Base-by-base conservation (phyloP, 2,329 filamentous ascomycete genomes). In the Mycosphaerelloides madeirae region DNA sequence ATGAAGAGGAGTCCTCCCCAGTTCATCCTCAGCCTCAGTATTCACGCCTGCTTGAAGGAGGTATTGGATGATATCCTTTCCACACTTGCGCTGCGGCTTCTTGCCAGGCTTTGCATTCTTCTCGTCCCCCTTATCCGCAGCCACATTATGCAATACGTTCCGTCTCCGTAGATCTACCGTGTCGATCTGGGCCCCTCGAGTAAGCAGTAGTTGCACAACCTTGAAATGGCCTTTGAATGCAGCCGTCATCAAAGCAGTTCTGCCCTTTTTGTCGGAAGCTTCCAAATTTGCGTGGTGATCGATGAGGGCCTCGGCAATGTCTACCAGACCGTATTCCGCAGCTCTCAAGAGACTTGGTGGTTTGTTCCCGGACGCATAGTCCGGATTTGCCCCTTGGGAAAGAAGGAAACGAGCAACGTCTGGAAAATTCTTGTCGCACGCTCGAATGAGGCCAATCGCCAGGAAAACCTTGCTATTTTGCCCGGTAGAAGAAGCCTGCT, bases 191-290 rank as follows among this genome's bases (percentile, higher is more conserved):
- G 55, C 58, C 1, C 58, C 58, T 13, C 46, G 41, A 16, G 53
- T 43, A 20, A 71, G 61, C n/a, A 71, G 46, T 18, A 68, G 25
- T 29, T 68, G 56, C 16, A 72, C 51, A 1, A 70, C 55, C 37
- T 67, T 59, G 38, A 59, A 59, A 46, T 71, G 67, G 20, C 69
- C 69, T 43, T 51, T 53, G 66, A 65, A 70, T 6, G 69, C 68
- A 4, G 69, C 69, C 2, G 65, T 69, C 68, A 70, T 71, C 31
- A 72, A 48, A 32, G 64, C 66, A 31, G 68, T 70, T 13, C 68
- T 59, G 4, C 68, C 67, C 44, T 71, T 73, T 38, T 71, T 68
- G 55, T 78, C 75, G 19, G 39, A 29, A 13, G 52, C 49, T 37
- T 58, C 55, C 22, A 52, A 18, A 38, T 56, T 44, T 12, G 49